Conservation (phyloP, 164 flowering plant species). For the Dillenia suffruticosa region DNA sequence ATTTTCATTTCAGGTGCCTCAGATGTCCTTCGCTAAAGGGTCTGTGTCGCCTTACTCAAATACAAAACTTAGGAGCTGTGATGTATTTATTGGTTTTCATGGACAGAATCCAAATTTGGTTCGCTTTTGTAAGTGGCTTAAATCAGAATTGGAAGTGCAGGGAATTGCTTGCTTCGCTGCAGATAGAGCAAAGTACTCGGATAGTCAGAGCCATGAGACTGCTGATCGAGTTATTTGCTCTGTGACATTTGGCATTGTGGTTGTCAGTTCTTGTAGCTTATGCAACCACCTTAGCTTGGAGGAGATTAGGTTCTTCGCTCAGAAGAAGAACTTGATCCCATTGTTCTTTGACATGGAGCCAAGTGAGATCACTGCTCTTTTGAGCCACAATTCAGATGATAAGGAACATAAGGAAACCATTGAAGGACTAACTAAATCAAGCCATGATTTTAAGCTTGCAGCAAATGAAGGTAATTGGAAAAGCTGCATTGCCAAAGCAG, state of each 20-base stretch:
- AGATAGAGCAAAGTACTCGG: slow-evolving; percentile 75
- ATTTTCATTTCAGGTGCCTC: slow-evolving; percentile 80
- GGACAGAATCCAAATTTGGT: slow-evolving; percentile 60
- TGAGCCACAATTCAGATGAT: slow-evolving; percentile 42
- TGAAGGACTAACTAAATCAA: slow-evolving; percentile 49
- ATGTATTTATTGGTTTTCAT: slow-evolving; percentile 85
- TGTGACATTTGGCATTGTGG: slow-evolving; percentile 63
- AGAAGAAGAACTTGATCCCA: slow-evolving; percentile 83
- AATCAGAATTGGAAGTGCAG: slow-evolving; percentile 82
- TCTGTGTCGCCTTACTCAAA: slow-evolving; percentile 58
- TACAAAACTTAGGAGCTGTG: slow-evolving; percentile 85
- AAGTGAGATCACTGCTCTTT: slow-evolving; percentile 33
- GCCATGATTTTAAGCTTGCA: slow-evolving; percentile 63
- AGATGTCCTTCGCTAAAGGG: slow-evolving; percentile 67
- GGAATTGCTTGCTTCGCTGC: slow-evolving; percentile 90
- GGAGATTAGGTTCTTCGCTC: slow-evolving; percentile 82
- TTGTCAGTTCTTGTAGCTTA: slow-evolving; percentile 47
- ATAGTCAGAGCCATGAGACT: slow-evolving; percentile 82
- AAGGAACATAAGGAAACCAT: slow-evolving; percentile 70
- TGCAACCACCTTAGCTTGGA: slow-evolving; percentile 56
- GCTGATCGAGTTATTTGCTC: slow-evolving; percentile 88
- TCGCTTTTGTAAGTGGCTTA: slow-evolving; percentile 86
- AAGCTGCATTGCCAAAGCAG: slow-evolving; percentile 50
- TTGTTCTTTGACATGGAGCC: slow-evolving; percentile 50
- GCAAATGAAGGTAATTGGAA: slow-evolving; percentile 76